phyloP scores from a whole-genome alignment of 2,329 filamentous ascomycete genomes.

The Alternaria sp. region DNA sequence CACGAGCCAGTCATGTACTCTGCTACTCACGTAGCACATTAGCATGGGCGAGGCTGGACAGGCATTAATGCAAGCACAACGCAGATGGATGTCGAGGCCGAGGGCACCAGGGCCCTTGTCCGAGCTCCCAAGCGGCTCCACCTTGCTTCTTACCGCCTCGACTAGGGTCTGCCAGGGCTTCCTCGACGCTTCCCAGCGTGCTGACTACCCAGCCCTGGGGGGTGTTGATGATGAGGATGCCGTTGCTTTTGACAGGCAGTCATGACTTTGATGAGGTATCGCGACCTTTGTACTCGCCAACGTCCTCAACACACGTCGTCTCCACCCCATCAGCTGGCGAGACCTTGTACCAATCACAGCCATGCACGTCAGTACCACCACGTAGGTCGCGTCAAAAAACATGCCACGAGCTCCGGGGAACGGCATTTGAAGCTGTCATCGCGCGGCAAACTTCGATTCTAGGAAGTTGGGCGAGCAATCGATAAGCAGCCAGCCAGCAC shows the following conservation, averaged over 20 bases:
- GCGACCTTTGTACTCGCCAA: conserved; percentile 11
- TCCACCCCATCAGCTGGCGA: neutral
- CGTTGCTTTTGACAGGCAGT: neutral
- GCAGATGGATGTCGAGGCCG: conserved; percentile 8
- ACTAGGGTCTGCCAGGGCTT: conserved; percentile 4
- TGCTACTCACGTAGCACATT: conserved; percentile 8
- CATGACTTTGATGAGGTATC: neutral
- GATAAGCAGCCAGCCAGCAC: neutral
- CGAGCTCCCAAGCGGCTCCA: conserved; percentile 16
- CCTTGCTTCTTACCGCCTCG: conserved; percentile 23
- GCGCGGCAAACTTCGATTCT: conserved; percentile 1
- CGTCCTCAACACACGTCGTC: conserved; percentile 7
- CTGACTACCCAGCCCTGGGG: neutral
- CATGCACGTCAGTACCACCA: conserved; percentile 29
- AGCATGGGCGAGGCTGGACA: conserved; percentile 10
- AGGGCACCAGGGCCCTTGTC: conserved; percentile 8
- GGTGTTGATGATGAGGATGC: neutral
- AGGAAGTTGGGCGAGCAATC: conserved; percentile 6
- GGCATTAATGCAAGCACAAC: conserved; percentile 20
- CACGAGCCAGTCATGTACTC: conserved; percentile 19
- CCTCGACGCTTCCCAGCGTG: neutral
- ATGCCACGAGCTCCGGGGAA: neutral
- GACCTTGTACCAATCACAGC: conserved; percentile 20
- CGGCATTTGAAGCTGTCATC: neutral
- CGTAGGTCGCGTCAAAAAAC: conserved; percentile 21